Evolutionary conservation across 2,329 filamentous ascomycete species (phyloP), one percentile per base, ranked within the genome.

Genomic region (Xylariaceae sp.): DNA sequence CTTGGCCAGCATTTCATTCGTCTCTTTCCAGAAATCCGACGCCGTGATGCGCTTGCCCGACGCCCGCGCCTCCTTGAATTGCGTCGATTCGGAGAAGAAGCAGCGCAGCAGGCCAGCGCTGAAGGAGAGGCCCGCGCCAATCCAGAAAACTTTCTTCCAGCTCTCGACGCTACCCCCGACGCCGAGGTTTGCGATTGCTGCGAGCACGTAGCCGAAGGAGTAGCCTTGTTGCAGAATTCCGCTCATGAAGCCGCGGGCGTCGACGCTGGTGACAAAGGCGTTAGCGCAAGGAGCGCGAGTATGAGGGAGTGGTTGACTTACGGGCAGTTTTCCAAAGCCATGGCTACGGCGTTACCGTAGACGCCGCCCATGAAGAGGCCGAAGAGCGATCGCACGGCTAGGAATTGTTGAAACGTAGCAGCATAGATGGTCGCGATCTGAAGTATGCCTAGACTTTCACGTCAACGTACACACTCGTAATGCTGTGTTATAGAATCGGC

Each of bases 211-310:
- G 37, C 90, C 90, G 64, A 92, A 82, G 0, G 88, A 88, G 71
- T 92, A 92, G 2, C 90, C 90, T 73, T 92, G 89, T 69, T 94
- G 90, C 15, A 93, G 75, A 54, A 94, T 88, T 56, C 90, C 90
- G 11, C 87, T 90, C 82, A 94, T 89, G 44, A 94, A 78, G 66
- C 90, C 90, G 71, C 90, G 82, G 6, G 89, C 86, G 58, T 89
- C 84, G 51, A 77, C 74, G 58, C 80, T 81, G 23, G 23, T 30
- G 23, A 30, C 5, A 4, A 30, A 5, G 63, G 37, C 37, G 9
- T 42, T 45, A n/a, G 42, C 42, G n/a, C 37, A 42, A 42, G 5
- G 37, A 42, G 8, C 37, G 11, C 11, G 37, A 42, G 23, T 30
- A 42, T 15, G 35, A 47, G 15, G 13, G 17, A 18, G 6, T 13